Percentiles rank a stretch among this genome's conserved stretches.
These are phyloP conservation scores for Moringa oleifera DNA, from an alignment of 345 rosid genomes.

Conservation along the genomic window DNA sequence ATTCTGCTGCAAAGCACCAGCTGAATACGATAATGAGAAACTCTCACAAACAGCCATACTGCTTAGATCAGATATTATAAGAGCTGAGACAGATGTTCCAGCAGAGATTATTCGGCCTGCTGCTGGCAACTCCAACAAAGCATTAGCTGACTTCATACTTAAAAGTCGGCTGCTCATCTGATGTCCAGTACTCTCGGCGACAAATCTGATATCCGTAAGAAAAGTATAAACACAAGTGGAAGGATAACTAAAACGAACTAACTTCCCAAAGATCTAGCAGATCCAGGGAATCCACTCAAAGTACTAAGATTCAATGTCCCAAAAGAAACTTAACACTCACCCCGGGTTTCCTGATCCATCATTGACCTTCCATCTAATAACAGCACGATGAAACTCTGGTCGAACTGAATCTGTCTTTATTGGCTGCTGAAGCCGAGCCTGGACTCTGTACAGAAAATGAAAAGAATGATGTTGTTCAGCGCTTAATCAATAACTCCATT, in stretches of 20 bases:
- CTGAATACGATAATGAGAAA: slow-evolving; percentile 27
- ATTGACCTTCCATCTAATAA: slow-evolving; percentile 62
- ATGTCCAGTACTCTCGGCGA: slow-evolving; percentile 91
- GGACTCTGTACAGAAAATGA: slow-evolving; percentile 44
- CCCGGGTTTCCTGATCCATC: slow-evolving; percentile 90
- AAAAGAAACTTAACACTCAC: slow-evolving; percentile 39
- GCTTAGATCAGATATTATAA: slow-evolving; percentile 56
- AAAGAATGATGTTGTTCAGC: not conserved
- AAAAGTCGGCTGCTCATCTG: slow-evolving; percentile 89
- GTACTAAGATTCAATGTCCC: not conserved
- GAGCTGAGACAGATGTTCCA: slow-evolving; percentile 70
- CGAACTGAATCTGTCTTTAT: slow-evolving; percentile 59
- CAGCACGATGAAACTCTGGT: slow-evolving; percentile 72
- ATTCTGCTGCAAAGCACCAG: slow-evolving; percentile 28
- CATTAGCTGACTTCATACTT: slow-evolving; percentile 93
- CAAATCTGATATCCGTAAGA: slow-evolving; percentile 48
- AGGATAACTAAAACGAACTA: too few relatives aligned
- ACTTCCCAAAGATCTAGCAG: too few relatives aligned
- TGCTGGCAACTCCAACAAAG: slow-evolving; percentile 77
- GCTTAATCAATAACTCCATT: not conserved
- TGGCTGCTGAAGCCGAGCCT: slow-evolving; percentile 59
- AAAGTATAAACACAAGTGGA: slow-evolving; percentile 12
- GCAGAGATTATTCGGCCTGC: slow-evolving; percentile 52
- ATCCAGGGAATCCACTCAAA: not conserved
- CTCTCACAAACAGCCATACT: slow-evolving; percentile 20